phyloP scores from a whole-genome alignment of 202 grass and related monocot genomes.

The Hordeum pubiflorum region DNA sequence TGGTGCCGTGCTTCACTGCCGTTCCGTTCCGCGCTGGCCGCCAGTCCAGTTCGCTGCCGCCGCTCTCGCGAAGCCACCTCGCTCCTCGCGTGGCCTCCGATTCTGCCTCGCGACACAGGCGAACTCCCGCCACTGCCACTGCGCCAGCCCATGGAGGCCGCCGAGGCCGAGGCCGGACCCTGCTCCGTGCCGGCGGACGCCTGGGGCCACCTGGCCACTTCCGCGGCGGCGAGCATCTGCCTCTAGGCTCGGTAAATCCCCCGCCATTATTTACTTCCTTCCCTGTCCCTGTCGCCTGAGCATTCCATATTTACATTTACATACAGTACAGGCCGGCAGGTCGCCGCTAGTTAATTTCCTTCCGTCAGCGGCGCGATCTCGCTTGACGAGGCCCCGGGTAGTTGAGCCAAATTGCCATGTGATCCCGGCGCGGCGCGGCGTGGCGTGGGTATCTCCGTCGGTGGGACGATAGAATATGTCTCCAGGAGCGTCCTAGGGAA shows the following conservation, averaged over 20 bases:
- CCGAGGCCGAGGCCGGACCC: conserved; percentile 1
- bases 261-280: neutral
- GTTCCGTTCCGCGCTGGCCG: conserved; percentile 3
- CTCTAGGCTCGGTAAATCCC: conserved; percentile 20
- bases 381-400: neutral
- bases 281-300: conserved; percentile 22
- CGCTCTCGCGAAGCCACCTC: neutral
- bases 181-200: neutral
- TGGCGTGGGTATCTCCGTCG: neutral
- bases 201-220: neutral
- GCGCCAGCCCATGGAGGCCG: conserved; percentile 23
- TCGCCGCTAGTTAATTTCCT: neutral
- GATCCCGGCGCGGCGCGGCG: neutral
- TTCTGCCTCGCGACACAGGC: neutral
- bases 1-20: neutral
- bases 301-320: conserved; percentile 10
- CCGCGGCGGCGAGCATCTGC: neutral
- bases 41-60: neutral
- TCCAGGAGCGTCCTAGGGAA: conserved; percentile 22
- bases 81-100: neutral
- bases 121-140: neutral
- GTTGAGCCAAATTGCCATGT: neutral
- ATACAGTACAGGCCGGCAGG: neutral
- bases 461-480: conserved; percentile 23
- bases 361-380: conserved; percentile 11